A percentile compares a stretch with the other conserved stretches of the same genome.
These are phyloP conservation scores for Kalmanozyma brasiliensis DNA, from an alignment of 1,284 basidiomycete species.

Conservation along the genomic window DNA sequence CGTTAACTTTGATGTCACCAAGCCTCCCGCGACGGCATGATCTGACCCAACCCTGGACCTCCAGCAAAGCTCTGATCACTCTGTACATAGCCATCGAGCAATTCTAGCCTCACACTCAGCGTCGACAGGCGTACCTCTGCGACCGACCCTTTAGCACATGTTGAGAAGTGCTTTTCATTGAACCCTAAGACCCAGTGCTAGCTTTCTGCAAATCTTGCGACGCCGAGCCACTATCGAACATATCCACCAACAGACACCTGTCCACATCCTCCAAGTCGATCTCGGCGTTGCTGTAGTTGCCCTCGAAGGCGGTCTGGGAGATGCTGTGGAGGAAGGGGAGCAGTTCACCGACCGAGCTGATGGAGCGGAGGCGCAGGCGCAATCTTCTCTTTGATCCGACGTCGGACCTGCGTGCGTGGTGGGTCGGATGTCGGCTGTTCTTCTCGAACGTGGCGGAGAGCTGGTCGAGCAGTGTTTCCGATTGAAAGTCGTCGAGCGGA, in stretches of 20 bases:
- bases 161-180: no score
- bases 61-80: no score
- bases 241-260: slow-evolving; percentile 40
- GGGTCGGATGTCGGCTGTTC: neutral
- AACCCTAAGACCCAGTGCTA: no score
- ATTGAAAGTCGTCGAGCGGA: slow-evolving; percentile 81
- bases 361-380: slow-evolving; percentile 8
- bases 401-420: neutral
- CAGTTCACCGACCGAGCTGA: slow-evolving; percentile 23
- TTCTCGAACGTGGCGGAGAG: slow-evolving; percentile 79
- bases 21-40: slow-evolving; percentile 28
- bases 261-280: slow-evolving; percentile 44
- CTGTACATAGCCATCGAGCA: no score
- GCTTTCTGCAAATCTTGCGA: neutral
- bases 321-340: slow-evolving; percentile 35
- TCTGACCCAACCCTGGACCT: no score
- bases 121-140: no score
- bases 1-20: slow-evolving; percentile 41
- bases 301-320: slow-evolving; percentile 38
- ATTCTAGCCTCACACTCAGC: no score
- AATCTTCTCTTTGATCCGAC: slow-evolving; percentile 7
- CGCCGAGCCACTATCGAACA: slow-evolving; percentile 40
- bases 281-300: slow-evolving; percentile 21
- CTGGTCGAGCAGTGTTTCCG: slow-evolving; percentile 89
- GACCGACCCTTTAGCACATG: no score